A percentile compares a stretch with the other conserved stretches of the same genome.
phyloP scores from a whole-genome alignment of 495 filamentous ascomycete genomes.

The Tuber aestivum region DNA sequence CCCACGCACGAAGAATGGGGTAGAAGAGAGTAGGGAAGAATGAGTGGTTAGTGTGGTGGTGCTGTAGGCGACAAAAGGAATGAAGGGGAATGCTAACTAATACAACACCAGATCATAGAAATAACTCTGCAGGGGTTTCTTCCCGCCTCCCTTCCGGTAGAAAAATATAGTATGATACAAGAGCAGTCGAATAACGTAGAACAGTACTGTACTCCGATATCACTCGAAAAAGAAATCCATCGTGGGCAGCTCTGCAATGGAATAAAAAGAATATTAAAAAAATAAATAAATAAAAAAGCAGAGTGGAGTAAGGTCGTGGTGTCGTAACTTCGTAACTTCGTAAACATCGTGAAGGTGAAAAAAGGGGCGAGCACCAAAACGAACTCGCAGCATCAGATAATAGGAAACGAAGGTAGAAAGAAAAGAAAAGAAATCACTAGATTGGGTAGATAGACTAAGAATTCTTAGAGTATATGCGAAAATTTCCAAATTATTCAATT shows the following conservation, averaged over 20 bases:
- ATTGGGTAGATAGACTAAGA: not conserved
- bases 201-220: not conserved
- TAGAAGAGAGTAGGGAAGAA: not conserved
- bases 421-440: not conserved
- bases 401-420: not conserved
- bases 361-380: not conserved
- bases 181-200: not conserved
- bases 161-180: not conserved
- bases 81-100: not conserved
- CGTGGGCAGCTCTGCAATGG: not conserved
- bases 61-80: not conserved
- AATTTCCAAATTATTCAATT: slow-evolving; percentile 1
- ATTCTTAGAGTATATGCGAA: not conserved
- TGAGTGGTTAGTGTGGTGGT: not conserved
- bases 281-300: not conserved
- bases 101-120: not conserved
- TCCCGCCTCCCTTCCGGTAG: not conserved
- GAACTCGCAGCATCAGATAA: not conserved
- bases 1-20: not conserved
- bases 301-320: not conserved
- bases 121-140: not conserved
- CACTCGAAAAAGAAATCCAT: not conserved
- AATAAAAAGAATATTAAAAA: not conserved
- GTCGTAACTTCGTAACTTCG: not conserved
- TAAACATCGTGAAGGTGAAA: not conserved